Evolutionary conservation across 352 stramenopile genomes (phyloP), one percentile per base, ranked within the genome.

Genomic region (Saprolegnia parasitica): DNA sequence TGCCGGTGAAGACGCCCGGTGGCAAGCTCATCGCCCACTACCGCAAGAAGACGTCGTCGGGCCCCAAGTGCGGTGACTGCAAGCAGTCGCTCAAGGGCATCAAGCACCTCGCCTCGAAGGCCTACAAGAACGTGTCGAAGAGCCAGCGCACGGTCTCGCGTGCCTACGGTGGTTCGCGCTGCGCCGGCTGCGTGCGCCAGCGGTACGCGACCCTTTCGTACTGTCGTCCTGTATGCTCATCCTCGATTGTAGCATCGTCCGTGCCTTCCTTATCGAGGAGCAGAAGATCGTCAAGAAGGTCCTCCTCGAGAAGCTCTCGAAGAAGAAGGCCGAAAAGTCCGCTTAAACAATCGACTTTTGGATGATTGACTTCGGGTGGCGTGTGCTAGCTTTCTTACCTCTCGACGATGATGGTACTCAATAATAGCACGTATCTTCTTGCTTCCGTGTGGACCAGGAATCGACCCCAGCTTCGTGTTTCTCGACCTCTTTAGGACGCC

Each of bases 221-320:
- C 15, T 60, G 24, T 21, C 24, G 3, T 16, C 23, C 18, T 66
- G 45, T n/a, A 21, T 42, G 16, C 32, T 52, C 20, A 46, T 56
- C n/a, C 13, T 57, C 21, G 50, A 37, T 23, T 50, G 42, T 72
- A 85, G 86, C 70, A 98, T 99, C 78, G 86, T 99, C 46, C 88
- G 97, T 78, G 97, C 97, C 46, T 99, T 99, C 82, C 81, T 99
- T 63, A 97, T 99, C 81, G 97, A 99, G 83, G 97, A 99, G 86
- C 96, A 99, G 80, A 99, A 99, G 95, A 98, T 98, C 75, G 96
- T 99, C 54, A 99, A 99, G 96, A 98, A 98, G 85, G 89, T 99
- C 65, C 87, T 99, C 70, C 81, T 93, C 50, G 95, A 99, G 79
- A 98, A 98, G 87, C 76, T 90, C 70, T 88, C 87, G 76, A 90